Conservation (phyloP, 805 yeast species). For the Yarrowia osloensis region DNA sequence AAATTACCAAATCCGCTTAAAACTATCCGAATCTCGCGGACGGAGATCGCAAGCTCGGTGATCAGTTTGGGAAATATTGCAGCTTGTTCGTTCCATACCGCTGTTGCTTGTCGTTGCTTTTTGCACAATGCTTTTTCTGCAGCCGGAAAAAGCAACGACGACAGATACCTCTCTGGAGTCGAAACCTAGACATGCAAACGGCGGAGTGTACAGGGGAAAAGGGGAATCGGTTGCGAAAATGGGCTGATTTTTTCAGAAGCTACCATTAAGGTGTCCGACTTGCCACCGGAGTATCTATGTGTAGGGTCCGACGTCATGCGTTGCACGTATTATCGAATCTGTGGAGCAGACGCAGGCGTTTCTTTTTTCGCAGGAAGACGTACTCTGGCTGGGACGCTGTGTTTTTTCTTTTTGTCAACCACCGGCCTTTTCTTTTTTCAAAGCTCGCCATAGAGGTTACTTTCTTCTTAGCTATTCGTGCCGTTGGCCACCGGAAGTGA, state of each 20-base stretch:
- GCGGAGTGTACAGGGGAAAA: background rate
- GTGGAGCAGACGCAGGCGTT: background rate
- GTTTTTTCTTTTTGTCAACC: background rate
- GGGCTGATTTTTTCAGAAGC: background rate
- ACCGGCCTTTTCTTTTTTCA: background rate
- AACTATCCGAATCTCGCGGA: background rate
- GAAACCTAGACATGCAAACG: slow-evolving; percentile 7
- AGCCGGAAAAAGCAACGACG: background rate
- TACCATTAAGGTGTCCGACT: background rate
- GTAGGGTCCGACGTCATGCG: background rate
- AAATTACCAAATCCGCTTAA: background rate
- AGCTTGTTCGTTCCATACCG: background rate
- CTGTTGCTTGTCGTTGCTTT: slow-evolving; percentile 7
- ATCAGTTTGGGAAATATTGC: background rate
- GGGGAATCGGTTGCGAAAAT: background rate
- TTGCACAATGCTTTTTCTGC: background rate
- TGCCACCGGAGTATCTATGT: background rate
- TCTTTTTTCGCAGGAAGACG: background rate
- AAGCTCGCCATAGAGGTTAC: no score
- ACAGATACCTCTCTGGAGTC: no score
- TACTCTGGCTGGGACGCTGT: background rate
- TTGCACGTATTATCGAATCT: background rate
- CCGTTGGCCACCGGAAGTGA: background rate
- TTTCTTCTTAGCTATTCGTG: background rate
- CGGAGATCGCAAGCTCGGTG: background rate